phyloP scores from a whole-genome alignment of 257 asterid genomes.

The Solanum chiquidenum region DNA sequence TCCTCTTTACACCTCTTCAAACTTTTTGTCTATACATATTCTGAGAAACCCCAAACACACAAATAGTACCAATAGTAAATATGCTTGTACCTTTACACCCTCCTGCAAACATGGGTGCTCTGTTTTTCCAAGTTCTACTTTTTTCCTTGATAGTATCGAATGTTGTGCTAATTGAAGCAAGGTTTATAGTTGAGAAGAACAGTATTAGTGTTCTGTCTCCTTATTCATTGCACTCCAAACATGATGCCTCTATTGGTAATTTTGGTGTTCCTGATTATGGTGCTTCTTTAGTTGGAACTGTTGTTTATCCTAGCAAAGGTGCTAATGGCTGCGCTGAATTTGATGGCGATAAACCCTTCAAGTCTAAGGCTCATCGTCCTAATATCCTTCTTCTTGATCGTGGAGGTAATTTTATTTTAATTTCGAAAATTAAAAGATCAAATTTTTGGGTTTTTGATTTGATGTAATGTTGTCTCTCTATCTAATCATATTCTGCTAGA shows the following conservation, averaged over 20 bases:
- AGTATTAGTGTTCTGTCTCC: conserved; percentile 70
- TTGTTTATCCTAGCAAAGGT: conserved; percentile 44
- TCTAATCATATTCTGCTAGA: background rate
- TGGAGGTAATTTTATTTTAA: conserved; percentile 38
- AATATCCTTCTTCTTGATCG: conserved; percentile 82
- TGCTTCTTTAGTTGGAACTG: conserved; percentile 63
- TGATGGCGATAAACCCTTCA: conserved; percentile 62
- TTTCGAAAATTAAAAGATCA: too few relatives aligned
- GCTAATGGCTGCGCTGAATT: conserved; percentile 52
- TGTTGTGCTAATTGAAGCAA: conserved; percentile 4
- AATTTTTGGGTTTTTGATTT: background rate
- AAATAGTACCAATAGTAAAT: background rate
- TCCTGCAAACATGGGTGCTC: background rate
- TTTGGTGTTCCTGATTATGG: conserved; percentile 95
- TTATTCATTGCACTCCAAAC: conserved; percentile 35
- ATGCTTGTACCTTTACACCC: background rate
- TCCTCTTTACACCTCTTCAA: conserved; percentile 5
- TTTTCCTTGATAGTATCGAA: conserved; percentile 6
- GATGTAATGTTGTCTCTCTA: background rate
- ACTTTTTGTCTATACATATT: background rate
- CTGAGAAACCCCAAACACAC: background rate
- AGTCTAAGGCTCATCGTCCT: conserved; percentile 59
- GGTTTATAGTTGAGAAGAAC: conserved; percentile 77
- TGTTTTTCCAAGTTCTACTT: background rate
- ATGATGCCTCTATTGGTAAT: conserved; percentile 87